Base-by-base conservation (phyloP, 2,329 filamentous ascomycete species). In the Leptographium flavum region DNA sequence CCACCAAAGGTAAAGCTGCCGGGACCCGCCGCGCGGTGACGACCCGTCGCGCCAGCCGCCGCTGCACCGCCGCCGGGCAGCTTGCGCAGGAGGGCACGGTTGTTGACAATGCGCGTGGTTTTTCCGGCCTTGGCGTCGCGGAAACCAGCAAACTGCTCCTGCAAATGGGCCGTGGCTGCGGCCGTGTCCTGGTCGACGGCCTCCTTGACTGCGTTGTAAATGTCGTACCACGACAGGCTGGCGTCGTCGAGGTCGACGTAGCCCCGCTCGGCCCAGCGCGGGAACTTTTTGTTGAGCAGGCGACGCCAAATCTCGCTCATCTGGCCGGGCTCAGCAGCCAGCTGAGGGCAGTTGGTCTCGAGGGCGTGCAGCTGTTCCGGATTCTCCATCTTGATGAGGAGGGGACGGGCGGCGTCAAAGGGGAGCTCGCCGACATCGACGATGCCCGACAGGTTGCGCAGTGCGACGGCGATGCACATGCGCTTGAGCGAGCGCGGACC, bases 241-340 rank as follows among this genome's bases (percentile, higher is more conserved):
- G 81, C 76, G 50, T 71, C 70, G 0, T 84, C 83, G 22, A 76
- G 67, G 0, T 84, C 83, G 22, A 75, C 66, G 53, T 79, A 74
- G 23, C 76, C 73, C 57, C 82, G 77, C 39, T 66, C 64, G 36
- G 79, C 68, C 60, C 78, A 81, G 46, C 75, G 65, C 2, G 79
- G 78, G 50, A 94, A 84, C 55, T 94, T 79, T 40, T 79, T 76
- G 43, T 76, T 73, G 60, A 96, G 92, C 56, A 95, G 74, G 25
- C 75, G 73, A 36, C 77, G 63, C 90, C 90, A 95, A 49, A 90
- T 67, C 54, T 87, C 82, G 19, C 67, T 71, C 33, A 79, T 79
- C 46, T 83, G 69, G 32, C 77, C 76, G 49, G 74, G 69, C 45
- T 83, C 69, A 36, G 78, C 77, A 49, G 74, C 69, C 43, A 95